A percentile compares a stretch with the other conserved stretches of the same genome.
Conservation (phyloP, 306 rosid species). For the Fragaria ananassa region DNA sequence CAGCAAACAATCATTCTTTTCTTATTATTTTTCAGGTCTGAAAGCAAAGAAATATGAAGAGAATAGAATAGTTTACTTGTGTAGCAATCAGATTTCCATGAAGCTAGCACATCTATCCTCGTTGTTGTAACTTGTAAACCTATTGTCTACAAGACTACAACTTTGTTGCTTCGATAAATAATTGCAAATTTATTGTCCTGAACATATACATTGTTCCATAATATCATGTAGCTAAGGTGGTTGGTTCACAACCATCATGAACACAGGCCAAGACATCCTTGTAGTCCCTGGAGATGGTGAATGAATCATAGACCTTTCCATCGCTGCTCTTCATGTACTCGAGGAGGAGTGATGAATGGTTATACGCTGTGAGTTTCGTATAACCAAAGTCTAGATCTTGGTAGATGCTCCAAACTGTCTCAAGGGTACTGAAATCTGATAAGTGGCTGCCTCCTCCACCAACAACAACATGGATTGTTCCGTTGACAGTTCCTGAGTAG, state of each 20-base stretch:
- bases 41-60: no score
- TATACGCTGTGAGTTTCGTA: constrained; percentile 70
- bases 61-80: not conserved
- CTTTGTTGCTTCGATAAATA: not conserved
- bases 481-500: constrained; percentile 60
- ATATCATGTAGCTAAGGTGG: constrained; percentile 47
- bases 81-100: not conserved
- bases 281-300: constrained; percentile 66
- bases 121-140: no score
- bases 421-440: constrained; percentile 41
- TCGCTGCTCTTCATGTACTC: constrained; percentile 77
- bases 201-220: not conserved
- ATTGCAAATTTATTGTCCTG: not conserved
- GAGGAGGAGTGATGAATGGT: constrained; percentile 57
- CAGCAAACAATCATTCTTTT: no score
- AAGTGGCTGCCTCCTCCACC: constrained; percentile 78
- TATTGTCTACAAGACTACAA: not conserved
- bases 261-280: constrained; percentile 77
- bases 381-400: constrained; percentile 67
- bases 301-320: constrained; percentile 68
- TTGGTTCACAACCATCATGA: constrained; percentile 59
- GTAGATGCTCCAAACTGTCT: constrained; percentile 66
- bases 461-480: constrained; percentile 73
- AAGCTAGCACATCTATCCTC: no score
- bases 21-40: no score